Evolutionary conservation across 352 stramenopile species (phyloP), one percentile per base, ranked within the genome.

Genomic region (Pythium monospermum): DNA sequence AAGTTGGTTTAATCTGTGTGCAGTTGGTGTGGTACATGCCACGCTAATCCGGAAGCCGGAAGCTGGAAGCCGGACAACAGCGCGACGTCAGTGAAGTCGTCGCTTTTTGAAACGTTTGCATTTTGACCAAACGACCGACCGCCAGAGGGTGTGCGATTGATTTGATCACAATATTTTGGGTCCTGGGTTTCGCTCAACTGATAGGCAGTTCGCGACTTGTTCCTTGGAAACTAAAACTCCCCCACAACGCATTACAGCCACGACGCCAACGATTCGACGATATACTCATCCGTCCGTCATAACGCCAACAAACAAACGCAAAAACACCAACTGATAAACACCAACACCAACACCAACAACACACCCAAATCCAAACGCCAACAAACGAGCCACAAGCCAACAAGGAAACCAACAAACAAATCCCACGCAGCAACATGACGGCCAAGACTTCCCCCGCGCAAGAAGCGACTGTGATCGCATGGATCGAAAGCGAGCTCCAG

Each of bases 401-500:
- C 18, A 35, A 35, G 7, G 7, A 35, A 8, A 8, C 30, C 30
- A 35, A 35, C 8, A 8, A 35, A 35, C 30, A 35, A 35, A 13
- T 35, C 25, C 32, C n/a, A n/a, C n/a, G n/a, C n/a, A n/a, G n/a
- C n/a, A 46, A 13, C 23, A 66, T 53, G 57, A 55, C 48, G 8
- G 37, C 40, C 37, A 49, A 30, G 22, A 11, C 30, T 7, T 23
- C 36, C 4, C n/a, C 18, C 21, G 42, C 49, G 22, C 53, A 35
- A 37, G 51, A 66, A 40, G 38, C 45, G 4, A 23, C 43, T 15
- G 57, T 51, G 21, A 74, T 87, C 53, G 68, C 76, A 47, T 90
- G 78, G 78, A 67, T 90, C 48, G 64, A 64, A 26, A 53, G 67
- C 49, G 78, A 90, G 65, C 56, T 90, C 21, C 57, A 64, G 48